phyloP scores from a whole-genome alignment of 148 eudicot species.

The Vaccinium vitisidaea region DNA sequence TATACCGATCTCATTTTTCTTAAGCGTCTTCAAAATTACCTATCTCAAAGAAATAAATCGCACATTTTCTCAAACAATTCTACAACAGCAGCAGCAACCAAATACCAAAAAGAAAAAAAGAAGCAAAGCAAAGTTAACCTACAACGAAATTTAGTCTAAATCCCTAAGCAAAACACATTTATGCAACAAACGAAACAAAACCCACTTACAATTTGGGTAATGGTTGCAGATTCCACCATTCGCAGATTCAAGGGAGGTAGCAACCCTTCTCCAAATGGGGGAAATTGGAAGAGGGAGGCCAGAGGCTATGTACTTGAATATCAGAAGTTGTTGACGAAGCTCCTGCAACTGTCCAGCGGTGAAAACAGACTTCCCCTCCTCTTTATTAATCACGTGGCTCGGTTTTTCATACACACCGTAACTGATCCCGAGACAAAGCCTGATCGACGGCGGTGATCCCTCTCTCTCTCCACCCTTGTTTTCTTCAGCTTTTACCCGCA shows the following conservation, averaged over 20 bases:
- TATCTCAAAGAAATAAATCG: too few species aligned
- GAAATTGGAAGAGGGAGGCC: constrained; percentile 38
- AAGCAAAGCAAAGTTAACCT: too few species aligned
- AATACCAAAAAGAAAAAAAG: too few species aligned
- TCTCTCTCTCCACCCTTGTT: constrained; percentile 8
- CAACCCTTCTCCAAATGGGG: constrained; percentile 31
- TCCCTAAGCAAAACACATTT: too few species aligned
- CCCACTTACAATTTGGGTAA: constrained; percentile 26
- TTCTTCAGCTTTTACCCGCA: background rate
- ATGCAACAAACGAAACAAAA: background rate
- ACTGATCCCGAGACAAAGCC: constrained; percentile 44
- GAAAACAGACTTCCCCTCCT: constrained; percentile 25
- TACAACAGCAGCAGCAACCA: too few species aligned
- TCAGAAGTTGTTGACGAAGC: constrained; percentile 29
- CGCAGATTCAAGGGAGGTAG: constrained; percentile 18
- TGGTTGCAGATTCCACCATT: constrained; percentile 12
- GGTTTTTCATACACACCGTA: constrained; percentile 16
- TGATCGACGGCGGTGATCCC: constrained; percentile 39
- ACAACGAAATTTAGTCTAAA: too few species aligned
- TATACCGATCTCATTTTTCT: too few species aligned
- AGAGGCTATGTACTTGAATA: constrained; percentile 34
- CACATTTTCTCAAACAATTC: too few species aligned
- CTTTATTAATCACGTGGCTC: constrained; percentile 26
- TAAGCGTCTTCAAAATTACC: too few species aligned
- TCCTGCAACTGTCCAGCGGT: constrained; percentile 44